These are phyloP conservation scores for Amanita phalloides DNA, from an alignment of 768 basidiomycete genomes.

Conservation along the genomic window DNA sequence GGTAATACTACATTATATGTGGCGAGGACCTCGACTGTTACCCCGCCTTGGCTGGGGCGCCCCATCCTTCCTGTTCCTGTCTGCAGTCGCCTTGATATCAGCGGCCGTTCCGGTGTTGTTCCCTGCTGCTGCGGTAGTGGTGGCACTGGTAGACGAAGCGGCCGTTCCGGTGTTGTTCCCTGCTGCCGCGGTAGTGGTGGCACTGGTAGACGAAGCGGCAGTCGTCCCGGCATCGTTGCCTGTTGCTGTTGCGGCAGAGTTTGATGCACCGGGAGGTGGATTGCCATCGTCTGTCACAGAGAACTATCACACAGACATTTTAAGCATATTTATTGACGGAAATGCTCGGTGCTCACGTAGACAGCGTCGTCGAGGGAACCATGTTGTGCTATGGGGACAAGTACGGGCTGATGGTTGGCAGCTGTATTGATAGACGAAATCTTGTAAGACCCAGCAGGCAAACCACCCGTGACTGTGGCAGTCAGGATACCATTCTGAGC, in stretches of 20 bases:
- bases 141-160: background rate
- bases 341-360: slow-evolving; percentile 24
- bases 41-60: too few relatives aligned
- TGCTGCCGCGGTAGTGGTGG: background rate
- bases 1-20: too few relatives aligned
- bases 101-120: too few relatives aligned
- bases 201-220: background rate
- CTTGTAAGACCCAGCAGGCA: slow-evolving; percentile 48
- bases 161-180: background rate
- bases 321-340: slow-evolving; percentile 1
- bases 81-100: too few relatives aligned
- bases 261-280: background rate
- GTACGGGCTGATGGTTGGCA: slow-evolving; percentile 38
- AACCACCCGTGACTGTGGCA: slow-evolving; percentile 35
- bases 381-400: slow-evolving; percentile 39
- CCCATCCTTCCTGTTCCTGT: too few relatives aligned
- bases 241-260: background rate
- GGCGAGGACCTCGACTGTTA: too few relatives aligned
- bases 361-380: slow-evolving; percentile 36
- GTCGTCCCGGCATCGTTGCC: background rate
- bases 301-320: slow-evolving; percentile 15
- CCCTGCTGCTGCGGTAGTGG: too few relatives aligned
- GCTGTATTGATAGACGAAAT: slow-evolving; percentile 41
- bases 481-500: slow-evolving; percentile 40
- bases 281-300: slow-evolving; percentile 23